Base-by-base conservation (phyloP, 169 alveolate species). In the Cryptosporidium sp. region DNA sequence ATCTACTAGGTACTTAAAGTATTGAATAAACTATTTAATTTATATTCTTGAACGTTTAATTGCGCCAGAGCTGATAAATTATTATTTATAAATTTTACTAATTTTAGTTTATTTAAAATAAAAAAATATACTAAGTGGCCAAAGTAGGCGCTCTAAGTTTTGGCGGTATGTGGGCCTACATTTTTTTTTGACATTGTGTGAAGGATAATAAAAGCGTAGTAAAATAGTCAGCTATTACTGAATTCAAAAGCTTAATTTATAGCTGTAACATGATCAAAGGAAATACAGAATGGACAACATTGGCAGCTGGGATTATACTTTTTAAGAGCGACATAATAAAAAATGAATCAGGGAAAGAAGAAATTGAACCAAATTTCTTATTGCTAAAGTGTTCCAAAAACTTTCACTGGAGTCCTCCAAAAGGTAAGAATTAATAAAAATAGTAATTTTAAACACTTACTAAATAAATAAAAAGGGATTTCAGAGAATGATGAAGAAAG, bases 321-420 rank as follows among this genome's bases (percentile, higher is more conserved):
- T 80, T 80, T n/a, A 39, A 14, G 18, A n/a, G n/a, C 10, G 14
- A 72, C 51, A 16, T 33, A 52, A 26, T 29, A 48, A 73, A 52
- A 31, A 31, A 33, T 35, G 70, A 73, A 18, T 31, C 53, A 4
- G 72, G 72, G 12, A 44, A 7, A 14, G 72, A 65, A 21, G 12
- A 18, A 65, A 12, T 62, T 37, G 75, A 62, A n/a, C 89, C 89
- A 39, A 42, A 33, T 21, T 80, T 80, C 70, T 35, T 80, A 23
- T 53, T 80, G 6, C 51, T 80, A 1, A 58, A 51, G 3, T 80
- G 89, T n/a, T 80, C 89, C 10, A 80, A 80, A 56, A 65, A 65
- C 14, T 35, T 33, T 26, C 89, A 80, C 51, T 80, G 89, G 89
- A 62, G 80, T 18, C 89, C 89, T n/a, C 89, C 89, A 39, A 80